phyloP scores from a whole-genome alignment of 2,329 filamentous ascomycete genomes.

The Colletotrichum somersetense region DNA sequence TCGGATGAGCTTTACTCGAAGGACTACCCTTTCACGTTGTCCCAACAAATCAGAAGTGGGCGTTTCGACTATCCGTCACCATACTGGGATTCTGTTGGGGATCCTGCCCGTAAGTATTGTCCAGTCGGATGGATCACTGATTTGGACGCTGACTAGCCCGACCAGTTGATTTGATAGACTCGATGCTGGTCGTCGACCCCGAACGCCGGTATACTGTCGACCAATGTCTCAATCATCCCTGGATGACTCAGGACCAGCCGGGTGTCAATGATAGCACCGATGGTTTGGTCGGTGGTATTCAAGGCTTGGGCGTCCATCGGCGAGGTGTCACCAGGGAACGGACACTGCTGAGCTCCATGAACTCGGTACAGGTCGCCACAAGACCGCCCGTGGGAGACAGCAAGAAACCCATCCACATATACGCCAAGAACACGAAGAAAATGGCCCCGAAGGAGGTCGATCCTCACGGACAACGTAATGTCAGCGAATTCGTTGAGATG shows the following conservation, averaged over 20 bases:
- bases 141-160: slow-evolving; percentile 7
- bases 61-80: slow-evolving; percentile 95
- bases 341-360: slow-evolving; percentile 85
- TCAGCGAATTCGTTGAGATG: slow-evolving; percentile 84
- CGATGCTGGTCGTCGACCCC: slow-evolving; percentile 91
- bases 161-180: slow-evolving; percentile 87
- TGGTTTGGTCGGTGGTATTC: slow-evolving; percentile 88
- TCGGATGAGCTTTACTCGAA: slow-evolving; percentile 88
- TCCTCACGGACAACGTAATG: slow-evolving; percentile 74
- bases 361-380: slow-evolving; percentile 72
- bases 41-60: slow-evolving; percentile 90
- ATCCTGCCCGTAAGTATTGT: slow-evolving; percentile 74
- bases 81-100: slow-evolving; percentile 92
- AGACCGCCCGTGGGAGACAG: slow-evolving; percentile 60
- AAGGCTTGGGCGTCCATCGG: slow-evolving; percentile 83
- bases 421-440: slow-evolving; percentile 73
- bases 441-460: slow-evolving; percentile 66
- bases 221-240: slow-evolving; percentile 90
- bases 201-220: slow-evolving; percentile 88
- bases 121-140: no score
- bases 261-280: slow-evolving; percentile 88
- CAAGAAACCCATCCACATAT: slow-evolving; percentile 76
- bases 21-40: slow-evolving; percentile 87
- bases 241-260: slow-evolving; percentile 75
- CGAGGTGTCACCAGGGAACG: slow-evolving; percentile 85